phyloP scores from a whole-genome alignment of 805 yeast genomes.

The Schwanniomyces vanrijiae region DNA sequence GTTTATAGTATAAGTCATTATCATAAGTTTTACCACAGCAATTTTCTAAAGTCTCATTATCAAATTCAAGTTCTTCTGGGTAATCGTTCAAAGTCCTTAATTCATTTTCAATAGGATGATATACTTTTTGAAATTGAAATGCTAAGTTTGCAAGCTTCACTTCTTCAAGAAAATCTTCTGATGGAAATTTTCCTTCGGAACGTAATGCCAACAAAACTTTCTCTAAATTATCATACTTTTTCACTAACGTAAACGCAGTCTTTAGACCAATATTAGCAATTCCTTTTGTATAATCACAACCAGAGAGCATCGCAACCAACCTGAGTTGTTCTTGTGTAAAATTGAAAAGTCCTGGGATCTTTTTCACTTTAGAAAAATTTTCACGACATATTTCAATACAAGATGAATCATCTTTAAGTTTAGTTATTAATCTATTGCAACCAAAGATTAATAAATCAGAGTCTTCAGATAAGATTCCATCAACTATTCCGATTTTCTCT shows the following conservation, averaged over 20 bases:
- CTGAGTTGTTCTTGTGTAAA: slow-evolving; percentile 61
- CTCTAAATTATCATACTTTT: slow-evolving; percentile 50
- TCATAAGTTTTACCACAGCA: slow-evolving; percentile 50
- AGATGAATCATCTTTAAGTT: slow-evolving; percentile 71
- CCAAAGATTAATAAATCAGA: slow-evolving; percentile 93
- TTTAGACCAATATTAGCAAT: slow-evolving; percentile 77
- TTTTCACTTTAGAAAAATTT: slow-evolving; percentile 49
- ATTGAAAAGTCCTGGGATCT: slow-evolving; percentile 48
- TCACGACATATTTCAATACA: slow-evolving; percentile 69
- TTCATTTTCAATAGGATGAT: slow-evolving; percentile 53
- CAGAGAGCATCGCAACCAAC: slow-evolving; percentile 83
- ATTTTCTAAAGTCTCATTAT: slow-evolving; percentile 39
- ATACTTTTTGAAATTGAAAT: slow-evolving; percentile 84
- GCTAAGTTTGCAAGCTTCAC: slow-evolving; percentile 70
- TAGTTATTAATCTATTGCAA: slow-evolving; percentile 71
- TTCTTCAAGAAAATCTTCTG: slow-evolving; percentile 58
- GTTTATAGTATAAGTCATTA: slow-evolving; percentile 47
- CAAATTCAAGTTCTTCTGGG: slow-evolving; percentile 42
- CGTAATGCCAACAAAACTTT: slow-evolving; percentile 55
- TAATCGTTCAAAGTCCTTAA: slow-evolving; percentile 62
- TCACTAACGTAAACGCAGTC: slow-evolving; percentile 66
- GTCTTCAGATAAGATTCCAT: slow-evolving; percentile 91
- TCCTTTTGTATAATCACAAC: slow-evolving; percentile 95
- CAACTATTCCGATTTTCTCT: slow-evolving; percentile 70
- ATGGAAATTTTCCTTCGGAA: slow-evolving; percentile 63